phyloP scores from a whole-genome alignment of 2,329 filamentous ascomycete species.

The Botrytis pseudocinerea region DNA sequence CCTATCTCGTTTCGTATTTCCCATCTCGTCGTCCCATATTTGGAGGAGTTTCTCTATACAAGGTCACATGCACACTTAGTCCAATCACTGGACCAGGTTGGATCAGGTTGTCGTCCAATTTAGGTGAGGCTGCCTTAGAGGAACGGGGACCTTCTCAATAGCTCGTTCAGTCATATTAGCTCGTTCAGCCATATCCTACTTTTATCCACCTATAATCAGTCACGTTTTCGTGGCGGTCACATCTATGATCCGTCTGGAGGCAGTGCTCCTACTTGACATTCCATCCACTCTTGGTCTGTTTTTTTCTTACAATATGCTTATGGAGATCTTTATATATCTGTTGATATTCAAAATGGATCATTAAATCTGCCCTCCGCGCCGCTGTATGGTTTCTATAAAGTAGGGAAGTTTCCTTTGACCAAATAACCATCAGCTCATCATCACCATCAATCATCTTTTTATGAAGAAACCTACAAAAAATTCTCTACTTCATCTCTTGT shows the following conservation, averaged over 20 bases:
- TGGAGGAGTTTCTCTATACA: conserved; percentile 16
- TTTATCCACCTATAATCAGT: conserved; percentile 27
- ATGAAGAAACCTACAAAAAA: neutral
- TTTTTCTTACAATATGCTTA: conserved; percentile 2
- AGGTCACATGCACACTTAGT: conserved; percentile 28
- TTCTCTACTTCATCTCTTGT: neutral
- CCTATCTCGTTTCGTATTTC: conserved; percentile 4
- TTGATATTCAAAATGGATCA: neutral
- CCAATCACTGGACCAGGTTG: conserved; percentile 25
- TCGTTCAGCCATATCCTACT: conserved; percentile 24
- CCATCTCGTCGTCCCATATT: conserved; percentile 1
- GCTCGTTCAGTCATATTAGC: conserved; percentile 23
- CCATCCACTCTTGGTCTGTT: conserved; percentile 15
- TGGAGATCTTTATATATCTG: conserved; percentile 28
- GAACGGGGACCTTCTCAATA: conserved; percentile 1
- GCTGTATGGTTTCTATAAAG: conserved; percentile 18
- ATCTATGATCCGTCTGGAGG: conserved; percentile 33
- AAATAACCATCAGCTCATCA: conserved; percentile 16
- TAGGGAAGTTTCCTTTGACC: conserved; percentile 5
- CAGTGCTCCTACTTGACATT: conserved; percentile 32
- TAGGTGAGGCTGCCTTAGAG: conserved; percentile 32
- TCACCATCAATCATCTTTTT: conserved; percentile 5
- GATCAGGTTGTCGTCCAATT: conserved; percentile 22
- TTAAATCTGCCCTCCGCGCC: conserved; percentile 12
- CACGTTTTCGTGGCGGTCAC: conserved; percentile 33